These are phyloP conservation scores for Delitschia confertaspora DNA, from an alignment of 495 filamentous ascomycete genomes.

Conservation along the genomic window DNA sequence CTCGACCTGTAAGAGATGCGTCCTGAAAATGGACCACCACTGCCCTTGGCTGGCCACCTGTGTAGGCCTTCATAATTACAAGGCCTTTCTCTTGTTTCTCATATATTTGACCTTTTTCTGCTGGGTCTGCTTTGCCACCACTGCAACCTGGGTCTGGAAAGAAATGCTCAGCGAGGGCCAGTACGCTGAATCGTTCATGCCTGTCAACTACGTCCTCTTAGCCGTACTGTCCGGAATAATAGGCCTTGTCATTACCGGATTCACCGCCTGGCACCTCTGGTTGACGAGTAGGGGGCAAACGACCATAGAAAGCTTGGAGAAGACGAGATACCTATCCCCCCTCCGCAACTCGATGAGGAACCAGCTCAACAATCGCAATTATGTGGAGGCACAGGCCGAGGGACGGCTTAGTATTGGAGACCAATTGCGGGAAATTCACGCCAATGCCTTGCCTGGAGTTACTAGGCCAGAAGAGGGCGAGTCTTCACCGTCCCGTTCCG, in stretches of 20 bases:
- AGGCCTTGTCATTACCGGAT: constrained; percentile 76
- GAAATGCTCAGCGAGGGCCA: constrained; percentile 62
- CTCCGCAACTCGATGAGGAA: constrained; percentile 59
- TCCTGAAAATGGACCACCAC: constrained; percentile 99
- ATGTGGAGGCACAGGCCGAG: constrained; percentile 38
- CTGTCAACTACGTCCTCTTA: constrained; percentile 83
- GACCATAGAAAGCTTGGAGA: constrained; percentile 92
- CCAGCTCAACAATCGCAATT: constrained; percentile 37
- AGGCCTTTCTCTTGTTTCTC: constrained; percentile 87
- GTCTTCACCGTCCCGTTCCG: constrained; percentile 29
- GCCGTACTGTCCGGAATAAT: constrained; percentile 84
- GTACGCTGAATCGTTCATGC: constrained; percentile 61
- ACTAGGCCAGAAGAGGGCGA: constrained; percentile 75
- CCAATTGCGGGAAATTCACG: constrained; percentile 70
- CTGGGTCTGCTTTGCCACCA: constrained; percentile 65
- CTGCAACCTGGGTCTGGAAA: constrained; percentile 67
- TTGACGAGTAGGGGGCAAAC: constrained; percentile 71
- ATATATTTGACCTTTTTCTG: constrained; percentile 85
- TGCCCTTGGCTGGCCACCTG: constrained; percentile 97
- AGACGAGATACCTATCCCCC: constrained; percentile 81
- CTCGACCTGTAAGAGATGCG: constrained; percentile 82
- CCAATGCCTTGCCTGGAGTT: constrained; percentile 71
- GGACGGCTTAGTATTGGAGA: constrained; percentile 58
- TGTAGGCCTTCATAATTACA: constrained; percentile 89
- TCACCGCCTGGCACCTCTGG: constrained; percentile 87